These are phyloP conservation scores for Kazachstania bromeliacearum DNA, from an alignment of 805 yeast genomes.

Conservation along the genomic window DNA sequence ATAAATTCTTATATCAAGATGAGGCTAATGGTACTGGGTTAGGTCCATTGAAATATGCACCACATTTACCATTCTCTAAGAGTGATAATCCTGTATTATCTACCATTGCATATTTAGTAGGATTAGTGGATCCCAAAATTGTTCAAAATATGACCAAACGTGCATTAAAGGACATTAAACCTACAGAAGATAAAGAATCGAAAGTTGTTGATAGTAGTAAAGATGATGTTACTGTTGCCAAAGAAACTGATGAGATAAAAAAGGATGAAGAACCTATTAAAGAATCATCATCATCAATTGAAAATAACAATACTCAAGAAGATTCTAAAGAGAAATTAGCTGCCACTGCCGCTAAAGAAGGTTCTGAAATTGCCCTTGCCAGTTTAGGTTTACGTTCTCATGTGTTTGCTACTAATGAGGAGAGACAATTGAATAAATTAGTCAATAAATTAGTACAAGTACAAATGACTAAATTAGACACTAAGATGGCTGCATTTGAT, in stretches of 20 bases:
- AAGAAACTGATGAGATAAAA: not conserved
- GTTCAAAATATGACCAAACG: slow-evolving; percentile 71
- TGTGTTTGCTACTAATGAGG: slow-evolving; percentile 71
- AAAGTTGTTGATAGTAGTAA: not conserved
- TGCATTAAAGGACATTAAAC: slow-evolving; percentile 34
- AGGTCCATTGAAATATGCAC: slow-evolving; percentile 72
- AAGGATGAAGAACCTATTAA: not conserved
- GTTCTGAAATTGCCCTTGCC: slow-evolving; percentile 63
- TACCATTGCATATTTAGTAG: slow-evolving; percentile 80
- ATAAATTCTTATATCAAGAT: slow-evolving; percentile 46
- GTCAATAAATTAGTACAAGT: slow-evolving; percentile 50
- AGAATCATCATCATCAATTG: too few species aligned
- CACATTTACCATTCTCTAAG: slow-evolving; percentile 75
- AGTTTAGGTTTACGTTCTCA: slow-evolving; percentile 71
- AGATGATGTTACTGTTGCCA: not conserved
- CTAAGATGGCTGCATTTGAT: slow-evolving; percentile 50
- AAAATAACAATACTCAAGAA: slow-evolving; percentile 1
- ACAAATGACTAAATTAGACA: slow-evolving; percentile 52
- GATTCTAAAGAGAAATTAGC: not conserved
- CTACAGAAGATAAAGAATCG: not conserved
- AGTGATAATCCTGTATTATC: slow-evolving; percentile 91
- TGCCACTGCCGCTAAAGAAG: slow-evolving; percentile 37
- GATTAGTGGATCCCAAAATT: slow-evolving; percentile 75
- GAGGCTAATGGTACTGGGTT: slow-evolving; percentile 29
- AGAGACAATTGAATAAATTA: slow-evolving; percentile 59